phyloP scores from a whole-genome alignment of 179 eudicot genomes.

The Amaranthus tricolor region DNA sequence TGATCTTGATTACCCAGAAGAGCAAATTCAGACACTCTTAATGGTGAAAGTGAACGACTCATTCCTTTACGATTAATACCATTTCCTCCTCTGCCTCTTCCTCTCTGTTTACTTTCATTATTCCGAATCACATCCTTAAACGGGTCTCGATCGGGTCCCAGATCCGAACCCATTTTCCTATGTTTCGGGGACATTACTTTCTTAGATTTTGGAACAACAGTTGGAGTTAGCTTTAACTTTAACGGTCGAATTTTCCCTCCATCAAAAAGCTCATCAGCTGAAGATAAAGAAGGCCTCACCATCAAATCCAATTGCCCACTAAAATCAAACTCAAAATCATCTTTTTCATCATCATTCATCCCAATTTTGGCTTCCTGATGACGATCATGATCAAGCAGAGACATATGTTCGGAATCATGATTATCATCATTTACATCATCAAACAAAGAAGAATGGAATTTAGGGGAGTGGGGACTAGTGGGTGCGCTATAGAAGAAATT shows the following conservation, averaged over 20 bases:
- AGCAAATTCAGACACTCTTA: constrained; percentile 59
- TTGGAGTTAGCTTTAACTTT: constrained; percentile 59
- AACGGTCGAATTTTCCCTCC: constrained; percentile 70
- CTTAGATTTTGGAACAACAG: constrained; percentile 14
- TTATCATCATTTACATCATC: constrained; percentile 1
- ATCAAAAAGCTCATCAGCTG: constrained; percentile 77
- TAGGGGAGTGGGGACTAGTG: constrained; percentile 41
- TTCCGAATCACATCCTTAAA: constrained; percentile 41
- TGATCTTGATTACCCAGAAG: constrained; percentile 15
- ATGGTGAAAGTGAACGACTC: constrained; percentile 63
- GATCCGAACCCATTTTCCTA: constrained; percentile 18
- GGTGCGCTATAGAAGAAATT: constrained; percentile 52
- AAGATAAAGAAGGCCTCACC: constrained; percentile 30
- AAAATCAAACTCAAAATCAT: constrained; percentile 64
- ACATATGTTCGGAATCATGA: neutral
- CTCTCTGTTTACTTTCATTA: neutral
- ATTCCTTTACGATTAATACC: constrained; percentile 21
- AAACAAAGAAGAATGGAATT: neutral
- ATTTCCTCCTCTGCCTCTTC: constrained; percentile 15
- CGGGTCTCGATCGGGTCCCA: constrained; percentile 29
- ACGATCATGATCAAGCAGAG: neutral
- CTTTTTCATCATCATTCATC: neutral
- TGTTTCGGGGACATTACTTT: constrained; percentile 36
- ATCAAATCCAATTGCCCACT: constrained; percentile 49
- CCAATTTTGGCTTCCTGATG: constrained; percentile 41